These are phyloP conservation scores for Xerocomus potaroensis DNA, from an alignment of 768 basidiomycete species.

Conservation along the genomic window DNA sequence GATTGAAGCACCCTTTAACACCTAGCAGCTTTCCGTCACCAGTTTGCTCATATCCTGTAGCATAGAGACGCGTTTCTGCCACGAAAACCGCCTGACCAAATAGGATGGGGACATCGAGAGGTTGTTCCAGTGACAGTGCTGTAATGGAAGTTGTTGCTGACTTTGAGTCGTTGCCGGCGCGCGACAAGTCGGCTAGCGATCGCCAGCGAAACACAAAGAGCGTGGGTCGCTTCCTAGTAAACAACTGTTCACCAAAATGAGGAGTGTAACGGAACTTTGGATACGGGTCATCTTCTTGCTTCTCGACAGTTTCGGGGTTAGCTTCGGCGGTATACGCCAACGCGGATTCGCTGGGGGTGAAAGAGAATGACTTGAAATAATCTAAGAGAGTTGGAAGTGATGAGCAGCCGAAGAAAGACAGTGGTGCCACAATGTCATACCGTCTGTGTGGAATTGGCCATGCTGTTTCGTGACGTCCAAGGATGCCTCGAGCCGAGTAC, in stretches of 20 bases:
- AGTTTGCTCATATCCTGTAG: slow-evolving; percentile 59
- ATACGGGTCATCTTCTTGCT: slow-evolving; percentile 25
- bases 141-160: slow-evolving; percentile 8
- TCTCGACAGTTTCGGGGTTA: slow-evolving; percentile 25
- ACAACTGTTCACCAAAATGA: slow-evolving; percentile 60
- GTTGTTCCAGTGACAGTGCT: slow-evolving; percentile 11
- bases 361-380: slow-evolving; percentile 46
- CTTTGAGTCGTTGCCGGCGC: slow-evolving; percentile 3
- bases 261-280: slow-evolving; percentile 53
- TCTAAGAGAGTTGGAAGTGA: slow-evolving; percentile 35
- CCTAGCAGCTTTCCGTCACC: slow-evolving; percentile 57
- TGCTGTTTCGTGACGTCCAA: slow-evolving; percentile 57
- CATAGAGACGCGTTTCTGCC: slow-evolving; percentile 41
- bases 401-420: neutral
- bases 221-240: slow-evolving; percentile 46
- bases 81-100: slow-evolving; percentile 58
- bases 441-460: slow-evolving; percentile 59
- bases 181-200: slow-evolving; percentile 1
- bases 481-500: slow-evolving; percentile 39
- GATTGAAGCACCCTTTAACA: slow-evolving; percentile 55
- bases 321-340: slow-evolving; percentile 62
- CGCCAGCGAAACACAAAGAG: slow-evolving; percentile 55
- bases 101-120: slow-evolving; percentile 24
- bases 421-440: slow-evolving; percentile 29
- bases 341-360: slow-evolving; percentile 48